Base-by-base conservation (phyloP, 345 rosid species). In the Sonneratia caseolaris region DNA sequence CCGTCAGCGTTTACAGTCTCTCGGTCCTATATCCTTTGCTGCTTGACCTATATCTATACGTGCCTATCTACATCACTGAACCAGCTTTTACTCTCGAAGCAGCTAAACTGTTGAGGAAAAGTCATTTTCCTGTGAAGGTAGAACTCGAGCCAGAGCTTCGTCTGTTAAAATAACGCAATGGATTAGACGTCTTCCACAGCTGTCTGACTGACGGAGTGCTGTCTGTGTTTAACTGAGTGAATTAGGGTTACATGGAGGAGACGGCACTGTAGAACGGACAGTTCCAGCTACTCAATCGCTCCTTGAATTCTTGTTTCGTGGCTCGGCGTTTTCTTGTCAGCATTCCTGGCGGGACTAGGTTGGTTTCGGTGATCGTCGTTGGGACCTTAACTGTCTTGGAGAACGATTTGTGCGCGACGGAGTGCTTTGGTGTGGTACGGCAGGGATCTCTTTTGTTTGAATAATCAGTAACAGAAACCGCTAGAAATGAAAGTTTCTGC, bases 241-340 rank as follows among this genome's bases (percentile, higher is more conserved):
- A 67, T 40, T 38, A 67, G 69, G 69, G 69, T 67, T 67, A 37
- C 49, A 37, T 16, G 69, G 49, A 21, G 43, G 37, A 66, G 43
- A 1, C 3, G 22, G n/a, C 69, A 37, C 42, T 36, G 21, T 35
- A 36, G 48, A 12, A 14, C 47, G 48, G 27, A n/a, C 48, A 18
- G 22, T 37, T 18, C 68, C 24, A 8, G 48, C 69, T 66, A 43
- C 22, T 53, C 57, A 19, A 16, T 53, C 57, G 57, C n/a, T 53
- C 14, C 15, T 16, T 21, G 57, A 19, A 16, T 53, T 15, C 57
- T 19, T 21, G n/a, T 53, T 19, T 53, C 22, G 57, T 53, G 57
- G n/a, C 11, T 32, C 27, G 27, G 62, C 6, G 62, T 56, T 1
- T 32, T 22, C 62, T 21, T n/a, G 21, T 56, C 62, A 21, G 62